Base-by-base conservation (phyloP, 2,329 filamentous ascomycete genomes). In the Talaromyces sp. region DNA sequence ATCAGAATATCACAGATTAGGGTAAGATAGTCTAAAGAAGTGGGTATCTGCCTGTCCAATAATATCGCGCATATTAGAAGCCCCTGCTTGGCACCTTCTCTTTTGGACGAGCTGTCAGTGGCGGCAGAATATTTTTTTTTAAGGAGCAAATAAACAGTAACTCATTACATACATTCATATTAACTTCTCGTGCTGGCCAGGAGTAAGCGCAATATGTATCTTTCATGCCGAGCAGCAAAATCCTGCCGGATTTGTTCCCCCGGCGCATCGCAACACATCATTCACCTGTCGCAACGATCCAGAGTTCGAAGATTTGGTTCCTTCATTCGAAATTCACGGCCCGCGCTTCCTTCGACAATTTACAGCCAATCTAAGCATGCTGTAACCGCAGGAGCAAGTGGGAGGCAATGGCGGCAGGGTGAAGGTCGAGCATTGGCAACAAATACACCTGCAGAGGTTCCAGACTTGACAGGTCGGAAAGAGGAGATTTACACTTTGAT, bases 401-500 rank as follows among this genome's bases (percentile, higher is more conserved):
- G 15, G 15, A 63, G 39, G 33, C 57, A 25, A 45, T 56, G 39
- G 50, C 37, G 61, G n/a, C 17, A 56, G 27, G 61, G 31, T 43
- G 13, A 17, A 22, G 31, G 59, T 50, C 39, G 61, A 50, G 25
- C n/a, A 45, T 39, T 59, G 22, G 45, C 52, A 25, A 64, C 63
- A 65, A 54, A 70, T 6, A 74, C 74, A 17, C 72, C 50, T n/a
- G 15, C 52, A 15, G 52, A 71, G 33, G 67, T 71, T 45, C 60
- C 52, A 35, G 65, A 67, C 35, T 62, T 68, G 33, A 62, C 68
- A 41, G 67, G 68, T 45, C 68, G 69, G 27, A 74, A 74, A 65
- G 74, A 75, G 47, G 68, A 69, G 11, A 69, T 80, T 59, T 78
- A 76, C 63, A 67, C 52, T 22, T 64, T 80, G 63, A 73, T 80